Conservation (phyloP, 129 eudicot genomes). For the Artemisia argyi region DNA sequence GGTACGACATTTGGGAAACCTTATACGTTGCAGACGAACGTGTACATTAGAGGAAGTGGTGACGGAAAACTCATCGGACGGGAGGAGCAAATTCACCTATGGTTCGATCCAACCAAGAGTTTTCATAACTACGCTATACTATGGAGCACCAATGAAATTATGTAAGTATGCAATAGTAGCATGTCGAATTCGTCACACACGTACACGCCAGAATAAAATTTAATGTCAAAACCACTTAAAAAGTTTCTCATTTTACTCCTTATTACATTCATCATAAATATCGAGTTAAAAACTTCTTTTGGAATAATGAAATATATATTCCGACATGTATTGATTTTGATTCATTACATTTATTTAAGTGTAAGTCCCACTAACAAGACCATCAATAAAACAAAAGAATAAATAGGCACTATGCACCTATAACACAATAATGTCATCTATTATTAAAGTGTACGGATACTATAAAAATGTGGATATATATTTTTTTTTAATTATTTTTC, state of each 20-base stretch:
- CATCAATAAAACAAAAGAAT: neutral
- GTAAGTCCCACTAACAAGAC: too few relatives aligned
- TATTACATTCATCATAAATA: too few relatives aligned
- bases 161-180: conserved; percentile 39
- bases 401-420: neutral
- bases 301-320: too few relatives aligned
- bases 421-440: neutral
- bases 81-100: conserved; percentile 74
- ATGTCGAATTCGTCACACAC: too few relatives aligned
- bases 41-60: conserved; percentile 85
- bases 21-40: conserved; percentile 75
- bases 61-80: conserved; percentile 74
- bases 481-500: too few relatives aligned
- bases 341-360: too few relatives aligned
- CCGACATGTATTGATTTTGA: too few relatives aligned
- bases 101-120: conserved; percentile 84
- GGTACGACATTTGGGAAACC: conserved; percentile 83
- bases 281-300: too few relatives aligned
- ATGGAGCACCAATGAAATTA: conserved; percentile 78
- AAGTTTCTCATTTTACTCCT: too few relatives aligned
- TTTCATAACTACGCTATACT: conserved; percentile 81
- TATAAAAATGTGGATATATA: neutral
- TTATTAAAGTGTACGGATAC: neutral
- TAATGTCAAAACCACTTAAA: too few relatives aligned
- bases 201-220: too few relatives aligned